phyloP scores from a whole-genome alignment of 1,139 yeast species.

The Blastobotrys petasosporus region DNA sequence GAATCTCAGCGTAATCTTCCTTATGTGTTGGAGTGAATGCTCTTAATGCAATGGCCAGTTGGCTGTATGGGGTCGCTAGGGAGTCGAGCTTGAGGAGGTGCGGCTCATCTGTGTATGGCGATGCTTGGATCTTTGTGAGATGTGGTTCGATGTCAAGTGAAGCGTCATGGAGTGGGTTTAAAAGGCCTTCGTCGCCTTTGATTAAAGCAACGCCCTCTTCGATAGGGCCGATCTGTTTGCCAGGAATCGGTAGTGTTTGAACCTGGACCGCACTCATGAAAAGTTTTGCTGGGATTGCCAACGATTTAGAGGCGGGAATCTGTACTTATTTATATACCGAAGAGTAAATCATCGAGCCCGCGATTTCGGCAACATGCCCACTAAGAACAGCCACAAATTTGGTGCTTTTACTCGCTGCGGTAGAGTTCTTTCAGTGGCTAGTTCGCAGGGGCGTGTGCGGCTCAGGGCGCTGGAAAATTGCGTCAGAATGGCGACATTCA shows the following conservation, averaged over 20 bases:
- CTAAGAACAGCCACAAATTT: no score
- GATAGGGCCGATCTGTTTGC: no score
- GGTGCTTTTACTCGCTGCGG: no score
- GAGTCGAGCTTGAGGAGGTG: constrained; percentile 13
- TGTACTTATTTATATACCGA: no score
- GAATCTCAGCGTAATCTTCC: constrained; percentile 11
- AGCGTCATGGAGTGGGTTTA: constrained; percentile 9
- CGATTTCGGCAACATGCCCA: no score
- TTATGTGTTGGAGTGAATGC: constrained; percentile 9
- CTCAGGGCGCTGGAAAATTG: not conserved
- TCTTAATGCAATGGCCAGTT: constrained; percentile 15
- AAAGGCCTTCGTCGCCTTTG: constrained; percentile 11
- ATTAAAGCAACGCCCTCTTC: constrained; percentile 3
- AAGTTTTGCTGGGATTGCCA: no score
- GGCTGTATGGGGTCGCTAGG: constrained; percentile 8
- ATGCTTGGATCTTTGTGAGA: constrained; percentile 12
- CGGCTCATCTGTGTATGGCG: constrained; percentile 16
- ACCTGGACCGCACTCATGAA: no score
- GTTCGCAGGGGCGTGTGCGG: no score
- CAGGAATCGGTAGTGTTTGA: no score
- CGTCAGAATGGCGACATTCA: constrained; percentile 1
- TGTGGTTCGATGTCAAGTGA: not conserved
- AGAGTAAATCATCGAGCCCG: no score
- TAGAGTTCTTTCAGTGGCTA: no score
- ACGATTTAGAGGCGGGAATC: no score